Conservation (phyloP, 2,329 filamentous ascomycete species). For the Xylaria hypoxylon region DNA sequence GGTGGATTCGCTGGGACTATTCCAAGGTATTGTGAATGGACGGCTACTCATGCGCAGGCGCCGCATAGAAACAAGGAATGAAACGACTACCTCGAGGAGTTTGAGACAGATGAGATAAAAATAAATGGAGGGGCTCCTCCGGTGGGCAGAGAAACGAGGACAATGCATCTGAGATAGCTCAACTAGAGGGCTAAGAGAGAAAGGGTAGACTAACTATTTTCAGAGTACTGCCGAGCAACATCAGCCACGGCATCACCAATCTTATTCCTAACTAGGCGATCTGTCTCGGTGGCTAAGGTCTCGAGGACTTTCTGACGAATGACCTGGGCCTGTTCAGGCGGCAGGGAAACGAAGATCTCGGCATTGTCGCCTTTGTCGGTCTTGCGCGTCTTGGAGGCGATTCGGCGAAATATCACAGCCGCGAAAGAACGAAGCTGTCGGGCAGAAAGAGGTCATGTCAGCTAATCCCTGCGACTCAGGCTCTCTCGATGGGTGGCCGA, state of each 20-base stretch:
- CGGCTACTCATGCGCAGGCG: not conserved
- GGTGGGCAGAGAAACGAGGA: not conserved
- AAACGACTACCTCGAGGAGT: not conserved
- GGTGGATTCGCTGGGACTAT: not conserved
- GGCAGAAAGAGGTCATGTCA: slow-evolving; percentile 13
- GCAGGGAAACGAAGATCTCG: slow-evolving; percentile 87
- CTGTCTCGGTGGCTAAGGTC: slow-evolving; percentile 77
- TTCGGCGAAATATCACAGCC: slow-evolving; percentile 92
- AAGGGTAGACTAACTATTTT: slow-evolving; percentile 74
- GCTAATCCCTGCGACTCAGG: not conserved
- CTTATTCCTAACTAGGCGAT: slow-evolving; percentile 86
- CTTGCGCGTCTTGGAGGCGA: slow-evolving; percentile 90
- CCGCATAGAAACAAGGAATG: not conserved
- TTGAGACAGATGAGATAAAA: slow-evolving; percentile 6
- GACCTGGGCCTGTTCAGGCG: slow-evolving; percentile 76
- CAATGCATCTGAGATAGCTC: not conserved
- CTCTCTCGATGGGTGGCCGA: not conserved
- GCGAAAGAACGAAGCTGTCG: slow-evolving; percentile 86
- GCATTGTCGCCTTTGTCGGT: slow-evolving; percentile 75
- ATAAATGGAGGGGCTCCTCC: not conserved
- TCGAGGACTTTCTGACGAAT: slow-evolving; percentile 89
- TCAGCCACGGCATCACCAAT: slow-evolving; percentile 98
- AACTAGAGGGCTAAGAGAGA: slow-evolving; percentile 15
- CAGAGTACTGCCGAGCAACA: slow-evolving; percentile 92
- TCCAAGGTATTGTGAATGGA: not conserved